Conservation (phyloP, 306 rosid species). For the Trifolium dubium region DNA sequence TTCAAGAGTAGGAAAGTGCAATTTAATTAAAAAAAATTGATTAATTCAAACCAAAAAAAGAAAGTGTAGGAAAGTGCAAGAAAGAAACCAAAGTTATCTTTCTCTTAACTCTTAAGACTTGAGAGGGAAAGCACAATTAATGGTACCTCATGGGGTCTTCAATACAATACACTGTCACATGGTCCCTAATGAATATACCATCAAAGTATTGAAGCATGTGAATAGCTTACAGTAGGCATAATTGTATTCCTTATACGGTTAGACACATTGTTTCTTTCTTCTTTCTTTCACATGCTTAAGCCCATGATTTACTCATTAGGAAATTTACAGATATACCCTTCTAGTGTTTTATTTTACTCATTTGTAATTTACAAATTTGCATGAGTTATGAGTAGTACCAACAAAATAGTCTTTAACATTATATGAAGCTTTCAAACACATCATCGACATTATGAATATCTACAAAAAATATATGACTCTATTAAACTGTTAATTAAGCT, state of each 20-base stretch:
- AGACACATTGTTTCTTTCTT: slow-evolving; percentile 47
- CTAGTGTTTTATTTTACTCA: neutral
- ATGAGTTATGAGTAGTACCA: too few species aligned
- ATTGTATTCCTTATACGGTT: slow-evolving; percentile 48
- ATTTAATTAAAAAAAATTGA: too few species aligned
- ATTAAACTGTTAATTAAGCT: too few species aligned
- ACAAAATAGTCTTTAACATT: too few species aligned
- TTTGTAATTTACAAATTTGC: neutral
- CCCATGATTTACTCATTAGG: neutral
- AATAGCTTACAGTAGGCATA: slow-evolving; percentile 23
- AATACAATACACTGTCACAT: slow-evolving; percentile 36
- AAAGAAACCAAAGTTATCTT: slow-evolving; percentile 6
- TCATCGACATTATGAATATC: too few species aligned
- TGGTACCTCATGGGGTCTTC: slow-evolving; percentile 41
- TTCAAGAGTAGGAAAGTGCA: too few species aligned
- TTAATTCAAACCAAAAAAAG: too few species aligned
- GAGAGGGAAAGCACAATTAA: slow-evolving; percentile 40
- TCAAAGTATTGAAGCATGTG: slow-evolving; percentile 53
- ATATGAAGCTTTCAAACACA: too few species aligned
- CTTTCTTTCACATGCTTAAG: slow-evolving; percentile 39
- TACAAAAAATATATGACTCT: too few species aligned
- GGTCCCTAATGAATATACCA: slow-evolving; percentile 45
- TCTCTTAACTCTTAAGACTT: slow-evolving; percentile 27
- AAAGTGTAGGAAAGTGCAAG: too few species aligned
- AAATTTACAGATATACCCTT: slow-evolving; percentile 9